phyloP scores from a whole-genome alignment of 2,329 filamentous ascomycete species.

The Arthrobotrys sphaeroides region DNA sequence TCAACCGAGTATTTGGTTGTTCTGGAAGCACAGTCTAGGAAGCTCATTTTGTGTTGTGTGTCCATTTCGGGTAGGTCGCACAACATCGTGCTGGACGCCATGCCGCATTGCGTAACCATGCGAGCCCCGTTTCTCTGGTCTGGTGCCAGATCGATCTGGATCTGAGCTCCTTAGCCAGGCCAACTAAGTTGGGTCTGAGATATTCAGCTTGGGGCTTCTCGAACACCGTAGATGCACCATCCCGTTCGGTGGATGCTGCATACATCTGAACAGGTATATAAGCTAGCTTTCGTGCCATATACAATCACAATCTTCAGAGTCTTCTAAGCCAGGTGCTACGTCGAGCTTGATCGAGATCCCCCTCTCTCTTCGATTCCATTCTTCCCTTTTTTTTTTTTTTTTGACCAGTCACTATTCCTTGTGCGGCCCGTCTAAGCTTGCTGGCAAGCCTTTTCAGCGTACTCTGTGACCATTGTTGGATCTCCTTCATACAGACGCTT shows the following conservation, averaged over 20 bases:
- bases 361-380: not conserved
- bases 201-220: no score
- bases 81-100: not conserved
- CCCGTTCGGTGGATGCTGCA: no score
- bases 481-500: no score
- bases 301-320: no score
- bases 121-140: not conserved
- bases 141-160: not conserved
- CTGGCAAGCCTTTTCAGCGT: not conserved
- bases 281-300: no score
- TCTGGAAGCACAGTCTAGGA: not conserved
- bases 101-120: not conserved
- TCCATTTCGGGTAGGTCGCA: slow-evolving; percentile 12
- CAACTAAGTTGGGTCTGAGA: no score
- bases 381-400: not conserved
- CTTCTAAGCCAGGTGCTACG: not conserved
- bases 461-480: no score
- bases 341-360: no score
- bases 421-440: not conserved
- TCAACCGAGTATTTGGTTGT: no score
- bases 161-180: no score
- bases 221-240: no score
- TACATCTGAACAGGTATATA: no score
- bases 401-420: not conserved
- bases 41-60: not conserved